phyloP scores from a whole-genome alignment of 1,284 basidiomycete genomes.

The Leccinum olivaceoglutinosum region DNA sequence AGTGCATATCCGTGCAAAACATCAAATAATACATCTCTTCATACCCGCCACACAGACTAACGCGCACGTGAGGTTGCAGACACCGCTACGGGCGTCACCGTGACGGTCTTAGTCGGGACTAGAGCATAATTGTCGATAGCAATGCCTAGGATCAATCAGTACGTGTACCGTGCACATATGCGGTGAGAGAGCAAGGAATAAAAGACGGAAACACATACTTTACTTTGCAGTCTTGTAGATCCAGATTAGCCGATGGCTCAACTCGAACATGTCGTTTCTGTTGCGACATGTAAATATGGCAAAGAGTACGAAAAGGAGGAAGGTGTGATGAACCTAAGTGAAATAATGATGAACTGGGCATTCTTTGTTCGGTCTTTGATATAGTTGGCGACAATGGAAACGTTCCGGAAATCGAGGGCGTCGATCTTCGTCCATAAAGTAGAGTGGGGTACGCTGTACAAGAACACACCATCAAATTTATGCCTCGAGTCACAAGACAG shows the following conservation, averaged over 20 bases:
- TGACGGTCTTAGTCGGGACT: conserved; percentile 6
- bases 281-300: too few species aligned
- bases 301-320: too few species aligned
- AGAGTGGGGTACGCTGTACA: conserved; percentile 84
- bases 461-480: not conserved
- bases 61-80: conserved; percentile 6
- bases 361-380: conserved; percentile 93
- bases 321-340: conserved; percentile 57
- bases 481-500: not conserved
- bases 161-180: too few species aligned
- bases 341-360: conserved; percentile 95
- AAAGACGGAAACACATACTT: conserved; percentile 38
- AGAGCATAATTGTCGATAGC: conserved; percentile 33
- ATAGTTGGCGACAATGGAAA: conserved; percentile 97
- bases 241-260: conserved; percentile 90
- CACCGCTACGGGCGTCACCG: not conserved
- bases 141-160: conserved; percentile 18
- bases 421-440: conserved; percentile 99
- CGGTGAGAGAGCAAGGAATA: not conserved
- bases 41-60: too few species aligned
- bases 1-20: too few species aligned
- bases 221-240: conserved; percentile 95
- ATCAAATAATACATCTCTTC: too few species aligned
- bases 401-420: conserved; percentile 96
- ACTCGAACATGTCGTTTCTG: conserved; percentile 94